Conservation (phyloP, 169 alveolate species). For the Plasmodium fragile region DNA sequence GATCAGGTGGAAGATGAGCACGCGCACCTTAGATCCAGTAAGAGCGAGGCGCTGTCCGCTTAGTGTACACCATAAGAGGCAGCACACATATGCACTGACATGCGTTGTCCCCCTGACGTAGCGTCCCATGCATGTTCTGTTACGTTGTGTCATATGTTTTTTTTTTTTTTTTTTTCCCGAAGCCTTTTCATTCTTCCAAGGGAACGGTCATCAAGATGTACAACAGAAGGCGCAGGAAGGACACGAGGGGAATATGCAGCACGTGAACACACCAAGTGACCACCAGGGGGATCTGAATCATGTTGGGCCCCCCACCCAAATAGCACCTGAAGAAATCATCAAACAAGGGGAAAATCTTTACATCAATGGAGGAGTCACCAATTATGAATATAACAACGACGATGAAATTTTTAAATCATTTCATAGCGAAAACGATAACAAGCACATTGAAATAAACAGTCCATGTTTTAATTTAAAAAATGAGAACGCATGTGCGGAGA, state of each 20-base stretch:
- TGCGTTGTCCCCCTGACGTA: no score
- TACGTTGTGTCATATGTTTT: neutral
- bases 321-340: constrained; percentile 14
- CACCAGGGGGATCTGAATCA: neutral
- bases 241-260: neutral
- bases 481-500: neutral
- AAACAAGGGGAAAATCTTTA: constrained; percentile 40
- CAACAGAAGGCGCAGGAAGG: neutral
- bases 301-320: neutral
- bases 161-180: constrained; percentile 9
- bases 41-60: neutral
- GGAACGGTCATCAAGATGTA: neutral
- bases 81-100: neutral
- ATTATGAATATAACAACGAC: constrained; percentile 38
- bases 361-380: constrained; percentile 31
- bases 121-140: neutral
- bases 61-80: neutral
- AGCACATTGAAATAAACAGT: constrained; percentile 21
- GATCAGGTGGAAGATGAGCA: neutral
- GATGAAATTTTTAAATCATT: constrained; percentile 55
- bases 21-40: constrained; percentile 53
- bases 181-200: constrained; percentile 36
- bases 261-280: neutral
- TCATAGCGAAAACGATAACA: constrained; percentile 7
- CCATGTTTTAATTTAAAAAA: constrained; percentile 27